phyloP scores from a whole-genome alignment of 805 yeast species.

The Kodamaea hsintzibuensis region DNA sequence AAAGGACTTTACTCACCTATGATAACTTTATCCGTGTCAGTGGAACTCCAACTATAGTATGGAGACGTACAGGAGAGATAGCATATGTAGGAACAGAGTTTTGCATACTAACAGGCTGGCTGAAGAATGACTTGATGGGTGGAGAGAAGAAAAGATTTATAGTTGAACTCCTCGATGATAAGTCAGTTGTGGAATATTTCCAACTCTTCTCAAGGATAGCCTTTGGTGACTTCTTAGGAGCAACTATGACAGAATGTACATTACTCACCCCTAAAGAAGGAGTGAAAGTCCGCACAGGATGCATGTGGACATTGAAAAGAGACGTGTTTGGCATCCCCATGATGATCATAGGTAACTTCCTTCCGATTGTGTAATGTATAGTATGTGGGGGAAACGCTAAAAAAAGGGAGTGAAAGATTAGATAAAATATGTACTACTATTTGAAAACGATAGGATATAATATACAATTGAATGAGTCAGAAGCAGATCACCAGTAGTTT shows the following conservation, averaged over 20 bases:
- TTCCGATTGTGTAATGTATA: conserved; percentile 59
- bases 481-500: conserved; percentile 23
- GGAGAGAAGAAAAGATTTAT: conserved; percentile 66
- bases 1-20: conserved; percentile 85
- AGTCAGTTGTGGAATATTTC: conserved; percentile 84
- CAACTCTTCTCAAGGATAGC: conserved; percentile 81
- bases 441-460: not conserved
- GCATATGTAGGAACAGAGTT: conserved; percentile 96
- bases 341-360: conserved; percentile 93
- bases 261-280: conserved; percentile 59
- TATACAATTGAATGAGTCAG: not conserved
- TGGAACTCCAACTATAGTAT: conserved; percentile 93
- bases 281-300: conserved; percentile 67
- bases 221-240: conserved; percentile 85
- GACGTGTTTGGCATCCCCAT: conserved; percentile 96
- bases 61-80: conserved; percentile 95
- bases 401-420: not conserved
- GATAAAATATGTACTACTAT: not conserved
- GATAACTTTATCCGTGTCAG: conserved; percentile 79
- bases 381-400: not conserved
- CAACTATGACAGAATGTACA: conserved; percentile 84
- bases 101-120: conserved; percentile 89
- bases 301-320: conserved; percentile 90
- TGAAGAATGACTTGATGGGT: conserved; percentile 60
- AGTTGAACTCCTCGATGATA: conserved; percentile 84